Base-by-base conservation (phyloP, 345 rosid species). In the Acer yangbiense region DNA sequence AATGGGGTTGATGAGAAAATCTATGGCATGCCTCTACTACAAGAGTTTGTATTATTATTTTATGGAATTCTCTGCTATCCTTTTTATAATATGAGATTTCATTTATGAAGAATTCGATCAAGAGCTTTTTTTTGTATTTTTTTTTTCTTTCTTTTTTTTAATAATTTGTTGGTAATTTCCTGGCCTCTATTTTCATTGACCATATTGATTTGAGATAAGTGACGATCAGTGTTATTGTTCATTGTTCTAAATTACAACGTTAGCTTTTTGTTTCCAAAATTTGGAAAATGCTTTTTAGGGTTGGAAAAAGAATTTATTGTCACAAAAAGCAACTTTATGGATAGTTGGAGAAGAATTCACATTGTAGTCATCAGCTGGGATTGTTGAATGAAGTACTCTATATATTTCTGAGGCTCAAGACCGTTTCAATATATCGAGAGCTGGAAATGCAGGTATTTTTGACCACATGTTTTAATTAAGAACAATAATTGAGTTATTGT, bases 261-360 rank as follows among this genome's bases (percentile, higher is more conserved):
- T 35, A 35, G 23, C 25, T 58, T 58, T 63, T 69, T 75, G 72
- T 71, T 29, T 80, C 46, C 72, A 71, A 70, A 80, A 77, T 55
- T 17, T 54, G 0, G 48, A 52, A 71, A 54, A 29, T 32, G 16
- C 25, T 18, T 25, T 58, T n/a, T 58, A 20, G 55, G 55, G 55
- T 18, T 54, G 20, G 58, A 54, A 54, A 65, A 65, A 16, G 44
- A 65, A 2, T 16, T 25, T 54, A 4, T 16, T 16, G n/a, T 65
- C 12, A 32, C 12, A 32, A n/a, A 41, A 68, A 43, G 58, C 11
- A 12, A 0, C 27, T 27, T n/a, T 29, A 3, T 18, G n/a, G 62
- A 12, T 4, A 35, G 32, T 65, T 65, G 18, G 3, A 14, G 7
- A 14, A 65, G n/a, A 65, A 52, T 71, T 54, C 27, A 41, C 27